Percentiles rank a stretch among this genome's conserved stretches.
These are phyloP conservation scores for Cicer bijugum DNA, from an alignment of 306 rosid genomes.

Conservation along the genomic window DNA sequence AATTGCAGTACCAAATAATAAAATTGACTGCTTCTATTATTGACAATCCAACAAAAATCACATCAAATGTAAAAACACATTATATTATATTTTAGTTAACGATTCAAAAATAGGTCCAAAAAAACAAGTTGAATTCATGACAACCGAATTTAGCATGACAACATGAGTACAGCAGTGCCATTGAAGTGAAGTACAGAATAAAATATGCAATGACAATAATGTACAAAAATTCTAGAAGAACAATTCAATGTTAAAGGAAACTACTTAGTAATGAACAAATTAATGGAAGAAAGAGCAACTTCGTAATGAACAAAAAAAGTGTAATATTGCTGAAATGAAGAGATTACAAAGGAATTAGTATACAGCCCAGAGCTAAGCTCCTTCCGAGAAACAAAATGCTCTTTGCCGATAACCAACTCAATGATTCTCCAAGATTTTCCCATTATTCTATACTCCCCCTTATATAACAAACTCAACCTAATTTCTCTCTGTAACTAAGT, in stretches of 20 bases:
- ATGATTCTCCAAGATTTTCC: not conserved
- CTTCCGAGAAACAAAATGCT: not conserved
- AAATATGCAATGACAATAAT: not conserved
- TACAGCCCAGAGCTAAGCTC: not conserved
- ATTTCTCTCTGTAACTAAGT: not conserved
- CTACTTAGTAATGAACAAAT: not conserved
- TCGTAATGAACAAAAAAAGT: not conserved
- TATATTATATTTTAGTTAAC: slow-evolving; percentile 8
- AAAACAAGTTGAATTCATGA: slow-evolving; percentile 11
- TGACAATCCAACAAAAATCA: slow-evolving; percentile 8
- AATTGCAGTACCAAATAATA: slow-evolving; percentile 29
- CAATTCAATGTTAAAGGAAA: slow-evolving; percentile 6
- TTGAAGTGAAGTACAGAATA: slow-evolving; percentile 6
- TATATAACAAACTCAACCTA: not conserved
- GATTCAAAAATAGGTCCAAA: slow-evolving; percentile 14
- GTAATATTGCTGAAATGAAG: not conserved
- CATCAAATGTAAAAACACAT: not conserved
- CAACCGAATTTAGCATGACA: not conserved
- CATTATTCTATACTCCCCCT: not conserved
- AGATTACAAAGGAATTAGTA: not conserved
- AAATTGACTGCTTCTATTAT: slow-evolving; percentile 29
- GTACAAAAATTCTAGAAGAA: slow-evolving; percentile 1
- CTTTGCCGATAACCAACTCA: not conserved
- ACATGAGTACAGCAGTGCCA: not conserved
- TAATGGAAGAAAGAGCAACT: too few relatives aligned